phyloP scores from a whole-genome alignment of 495 filamentous ascomycete genomes.

The Pyrenula massariospora region DNA sequence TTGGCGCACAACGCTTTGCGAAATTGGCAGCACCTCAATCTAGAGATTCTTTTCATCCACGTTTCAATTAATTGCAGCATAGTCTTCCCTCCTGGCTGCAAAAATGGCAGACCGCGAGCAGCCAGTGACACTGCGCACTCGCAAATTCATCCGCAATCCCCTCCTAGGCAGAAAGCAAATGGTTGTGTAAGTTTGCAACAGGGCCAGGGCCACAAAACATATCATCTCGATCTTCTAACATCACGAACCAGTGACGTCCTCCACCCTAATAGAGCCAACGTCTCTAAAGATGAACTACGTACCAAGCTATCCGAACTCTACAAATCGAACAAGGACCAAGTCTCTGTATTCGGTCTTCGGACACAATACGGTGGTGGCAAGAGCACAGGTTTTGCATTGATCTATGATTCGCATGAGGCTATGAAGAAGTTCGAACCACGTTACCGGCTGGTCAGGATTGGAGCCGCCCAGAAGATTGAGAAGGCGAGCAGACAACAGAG shows the following conservation, averaged over 20 bases:
- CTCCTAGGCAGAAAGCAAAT: slow-evolving; percentile 98
- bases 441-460: slow-evolving; percentile 90
- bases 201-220: not conserved
- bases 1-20: not conserved
- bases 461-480: slow-evolving; percentile 85
- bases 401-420: slow-evolving; percentile 94
- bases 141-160: slow-evolving; percentile 99
- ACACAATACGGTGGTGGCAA: slow-evolving; percentile 99
- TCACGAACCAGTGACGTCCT: slow-evolving; percentile 98
- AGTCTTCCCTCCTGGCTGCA: slow-evolving; percentile 13
- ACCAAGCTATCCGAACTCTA: slow-evolving; percentile 88
- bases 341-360: slow-evolving; percentile 94
- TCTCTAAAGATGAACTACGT: slow-evolving; percentile 97
- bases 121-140: slow-evolving; percentile 92
- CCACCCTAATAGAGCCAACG: slow-evolving; percentile 95
- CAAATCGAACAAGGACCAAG: slow-evolving; percentile 92
- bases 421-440: slow-evolving; percentile 99
- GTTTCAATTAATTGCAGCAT: not conserved
- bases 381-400: slow-evolving; percentile 94
- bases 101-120: slow-evolving; percentile 69
- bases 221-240: not conserved
- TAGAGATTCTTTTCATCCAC: no score
- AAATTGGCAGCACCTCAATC: no score
- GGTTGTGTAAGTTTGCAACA: slow-evolving; percentile 79
- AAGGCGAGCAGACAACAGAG: slow-evolving; percentile 94